Evolutionary conservation across 257 asterid genomes (phyloP).

Genomic region (Capsicum rhomboideum): DNA sequence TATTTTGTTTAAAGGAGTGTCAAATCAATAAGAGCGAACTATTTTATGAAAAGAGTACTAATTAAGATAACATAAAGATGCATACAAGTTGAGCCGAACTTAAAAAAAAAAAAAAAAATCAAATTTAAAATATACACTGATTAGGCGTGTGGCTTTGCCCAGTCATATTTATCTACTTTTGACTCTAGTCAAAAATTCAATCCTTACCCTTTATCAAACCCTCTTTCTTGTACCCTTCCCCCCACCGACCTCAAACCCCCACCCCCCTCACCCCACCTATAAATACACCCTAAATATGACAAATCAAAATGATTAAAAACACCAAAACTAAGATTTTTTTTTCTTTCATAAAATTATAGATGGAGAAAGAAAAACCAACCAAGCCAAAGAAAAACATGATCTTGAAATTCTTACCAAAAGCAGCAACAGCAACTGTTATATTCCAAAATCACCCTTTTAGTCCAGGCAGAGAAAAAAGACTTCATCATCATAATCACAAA

Average conservation of each 20-base stretch:
- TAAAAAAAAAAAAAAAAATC: too few relatives aligned
- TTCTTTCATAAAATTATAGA: neutral
- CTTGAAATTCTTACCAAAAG: constrained; percentile 25
- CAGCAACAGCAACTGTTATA: constrained; percentile 12
- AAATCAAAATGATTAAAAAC: neutral
- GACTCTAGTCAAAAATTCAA: neutral
- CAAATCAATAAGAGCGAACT: too few relatives aligned
- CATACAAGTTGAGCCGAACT: too few relatives aligned
- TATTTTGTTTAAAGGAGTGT: too few relatives aligned
- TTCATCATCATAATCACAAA: neutral
- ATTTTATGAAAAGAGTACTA: too few relatives aligned
- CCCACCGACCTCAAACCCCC: neutral
- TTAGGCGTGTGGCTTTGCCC: neutral
- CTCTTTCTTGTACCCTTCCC: neutral
- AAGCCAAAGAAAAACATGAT: constrained; percentile 19
- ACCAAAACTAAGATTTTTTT: neutral
- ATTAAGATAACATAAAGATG: too few relatives aligned
- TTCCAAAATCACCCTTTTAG: constrained; percentile 34
- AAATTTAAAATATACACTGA: neutral
- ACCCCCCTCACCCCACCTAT: neutral
- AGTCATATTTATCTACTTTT: neutral
- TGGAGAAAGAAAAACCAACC: constrained; percentile 28
- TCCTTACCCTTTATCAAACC: neutral
- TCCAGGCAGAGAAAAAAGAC: constrained; percentile 19
- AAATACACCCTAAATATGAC: neutral